A percentile compares a stretch with the other conserved stretches of the same genome.
Conservation (phyloP, 2,329 filamentous ascomycete species). For the Aspergillus tubingensis region DNA sequence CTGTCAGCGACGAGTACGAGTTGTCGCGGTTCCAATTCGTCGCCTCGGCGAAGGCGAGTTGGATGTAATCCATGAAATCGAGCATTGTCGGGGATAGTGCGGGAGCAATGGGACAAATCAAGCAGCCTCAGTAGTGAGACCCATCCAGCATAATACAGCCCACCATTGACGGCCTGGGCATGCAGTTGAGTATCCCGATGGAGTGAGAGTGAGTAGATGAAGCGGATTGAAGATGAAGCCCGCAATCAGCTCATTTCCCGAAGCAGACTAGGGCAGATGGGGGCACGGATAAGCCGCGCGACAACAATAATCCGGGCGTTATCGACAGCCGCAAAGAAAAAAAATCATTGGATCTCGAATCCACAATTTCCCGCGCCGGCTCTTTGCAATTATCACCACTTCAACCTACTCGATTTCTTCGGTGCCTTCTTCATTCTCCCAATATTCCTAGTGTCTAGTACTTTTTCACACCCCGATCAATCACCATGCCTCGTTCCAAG, state of each 20-base stretch:
- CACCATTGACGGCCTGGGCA: background rate
- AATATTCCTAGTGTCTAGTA: too few species aligned
- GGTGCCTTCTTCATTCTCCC: too few species aligned
- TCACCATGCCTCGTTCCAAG: constrained; percentile 91
- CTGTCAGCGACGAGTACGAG: constrained; percentile 83
- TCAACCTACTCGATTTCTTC: background rate
- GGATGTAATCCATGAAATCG: constrained; percentile 97
- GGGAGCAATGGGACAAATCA: background rate
- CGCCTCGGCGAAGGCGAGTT: constrained; percentile 82
- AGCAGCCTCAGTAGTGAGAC: background rate
- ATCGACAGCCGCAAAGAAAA: constrained; percentile 38
- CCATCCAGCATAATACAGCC: background rate
- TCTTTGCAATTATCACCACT: constrained; percentile 12
- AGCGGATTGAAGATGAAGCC: constrained; percentile 10
- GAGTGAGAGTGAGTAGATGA: constrained; percentile 2
- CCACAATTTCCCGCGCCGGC: constrained; percentile 24
- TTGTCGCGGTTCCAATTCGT: constrained; percentile 91
- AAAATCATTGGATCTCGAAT: constrained; percentile 25
- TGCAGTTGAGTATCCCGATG: background rate
- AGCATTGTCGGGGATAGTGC: constrained; percentile 63
- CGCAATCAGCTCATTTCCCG: constrained; percentile 34
- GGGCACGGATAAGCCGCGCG: constrained; percentile 40
- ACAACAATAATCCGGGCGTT: constrained; percentile 41
- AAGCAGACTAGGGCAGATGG: constrained; percentile 29
- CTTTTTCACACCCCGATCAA: background rate